A percentile compares a stretch with the other conserved stretches of the same genome.
phyloP scores from a whole-genome alignment of 1,139 yeast species.

The Magnusiomyces sp. region DNA sequence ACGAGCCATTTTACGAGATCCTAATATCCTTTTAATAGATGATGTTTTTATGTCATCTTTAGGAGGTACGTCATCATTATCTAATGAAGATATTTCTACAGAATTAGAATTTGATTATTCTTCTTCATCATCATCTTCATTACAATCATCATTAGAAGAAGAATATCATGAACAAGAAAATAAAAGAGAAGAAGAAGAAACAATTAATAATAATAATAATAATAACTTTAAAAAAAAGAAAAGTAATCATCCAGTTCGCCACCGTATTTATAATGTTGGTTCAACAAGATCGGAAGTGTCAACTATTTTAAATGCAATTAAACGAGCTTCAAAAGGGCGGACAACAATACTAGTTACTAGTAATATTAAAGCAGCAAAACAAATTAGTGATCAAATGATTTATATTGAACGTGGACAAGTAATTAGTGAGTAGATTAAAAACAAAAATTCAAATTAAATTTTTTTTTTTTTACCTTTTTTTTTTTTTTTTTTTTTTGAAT shows the following conservation, averaged over 20 bases:
- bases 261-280: too few relatives aligned
- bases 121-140: too few relatives aligned
- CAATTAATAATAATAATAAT: too few relatives aligned
- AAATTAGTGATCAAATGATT: too few relatives aligned
- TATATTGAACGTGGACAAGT: neutral
- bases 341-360: conserved; percentile 78
- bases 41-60: conserved; percentile 33
- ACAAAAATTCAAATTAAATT: neutral
- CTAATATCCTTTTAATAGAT: conserved; percentile 59
- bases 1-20: conserved; percentile 61
- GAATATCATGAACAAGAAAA: conserved; percentile 22
- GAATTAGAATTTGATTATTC: too few relatives aligned
- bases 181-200: conserved; percentile 5
- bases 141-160: too few relatives aligned
- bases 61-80: neutral
- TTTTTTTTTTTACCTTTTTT: neutral
- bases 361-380: too few relatives aligned
- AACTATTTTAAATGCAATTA: conserved; percentile 46
- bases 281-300: too few relatives aligned
- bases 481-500: neutral
- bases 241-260: conserved; percentile 53
- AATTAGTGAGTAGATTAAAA: neutral
- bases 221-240: too few relatives aligned
- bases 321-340: conserved; percentile 42
- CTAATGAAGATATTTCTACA: too few relatives aligned